These are phyloP conservation scores for Sclerotinia spermophila DNA, from an alignment of 2,329 filamentous ascomycete species.

Conservation along the genomic window DNA sequence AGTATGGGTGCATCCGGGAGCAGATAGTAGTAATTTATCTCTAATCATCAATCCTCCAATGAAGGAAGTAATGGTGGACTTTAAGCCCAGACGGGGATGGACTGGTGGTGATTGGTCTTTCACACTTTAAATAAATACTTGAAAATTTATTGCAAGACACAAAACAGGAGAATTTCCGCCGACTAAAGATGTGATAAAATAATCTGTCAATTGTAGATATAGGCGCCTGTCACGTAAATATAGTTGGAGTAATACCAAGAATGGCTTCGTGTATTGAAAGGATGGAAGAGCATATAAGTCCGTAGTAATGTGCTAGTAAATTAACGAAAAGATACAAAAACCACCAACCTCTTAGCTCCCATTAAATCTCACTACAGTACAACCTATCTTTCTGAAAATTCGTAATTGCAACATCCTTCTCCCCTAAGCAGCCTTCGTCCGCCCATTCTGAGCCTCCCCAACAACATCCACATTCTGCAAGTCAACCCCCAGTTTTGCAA, in stretches of 20 bases:
- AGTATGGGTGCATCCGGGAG: background rate
- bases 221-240: background rate
- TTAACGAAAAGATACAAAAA: background rate
- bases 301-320: background rate
- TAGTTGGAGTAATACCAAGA: background rate
- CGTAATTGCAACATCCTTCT: too few relatives aligned
- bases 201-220: background rate
- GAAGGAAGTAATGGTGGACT: background rate
- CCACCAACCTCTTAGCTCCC: background rate
- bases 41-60: background rate
- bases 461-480: too few relatives aligned
- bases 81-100: background rate
- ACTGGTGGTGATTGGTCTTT: constrained; percentile 3
- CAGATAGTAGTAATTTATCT: background rate
- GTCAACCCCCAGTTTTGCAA: too few relatives aligned
- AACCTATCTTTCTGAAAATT: too few relatives aligned
- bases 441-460: too few relatives aligned
- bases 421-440: too few relatives aligned
- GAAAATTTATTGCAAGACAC: background rate
- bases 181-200: background rate
- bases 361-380: too few relatives aligned
- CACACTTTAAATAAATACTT: background rate
- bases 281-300: background rate
- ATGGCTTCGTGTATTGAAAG: background rate
- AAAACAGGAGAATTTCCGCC: background rate